phyloP scores from a whole-genome alignment of 225 moss, liverwort and hornwort genomes.

The Climacium dendroides region DNA sequence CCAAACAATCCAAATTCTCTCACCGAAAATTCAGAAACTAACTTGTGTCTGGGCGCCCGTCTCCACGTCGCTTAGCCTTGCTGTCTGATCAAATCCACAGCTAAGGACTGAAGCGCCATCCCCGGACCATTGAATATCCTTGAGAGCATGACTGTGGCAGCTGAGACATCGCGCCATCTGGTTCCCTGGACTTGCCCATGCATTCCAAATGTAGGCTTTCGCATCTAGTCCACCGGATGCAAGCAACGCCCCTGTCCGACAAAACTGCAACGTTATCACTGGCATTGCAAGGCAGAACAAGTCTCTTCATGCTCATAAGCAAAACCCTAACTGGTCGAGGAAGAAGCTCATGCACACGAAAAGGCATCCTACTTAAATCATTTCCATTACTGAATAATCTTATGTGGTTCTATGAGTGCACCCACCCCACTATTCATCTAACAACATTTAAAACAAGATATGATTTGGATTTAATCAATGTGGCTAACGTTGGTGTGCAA shows the following conservation, averaged over 20 bases:
- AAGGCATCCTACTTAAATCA: neutral
- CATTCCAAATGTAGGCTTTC: slow-evolving; percentile 72
- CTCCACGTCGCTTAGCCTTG: slow-evolving; percentile 74
- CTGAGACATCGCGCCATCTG: slow-evolving; percentile 53
- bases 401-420: neutral
- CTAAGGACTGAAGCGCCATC: slow-evolving; percentile 61
- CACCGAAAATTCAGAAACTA: slow-evolving; percentile 35
- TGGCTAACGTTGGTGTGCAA: neutral
- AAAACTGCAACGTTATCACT: slow-evolving; percentile 1
- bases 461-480: neutral
- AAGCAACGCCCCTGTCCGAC: slow-evolving; percentile 58
- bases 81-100: slow-evolving; percentile 77
- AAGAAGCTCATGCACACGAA: neutral
- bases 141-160: slow-evolving; percentile 67
- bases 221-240: slow-evolving; percentile 83
- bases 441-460: neutral
- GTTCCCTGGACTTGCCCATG: slow-evolving; percentile 54
- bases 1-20: slow-evolving; percentile 1
- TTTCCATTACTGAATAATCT: neutral
- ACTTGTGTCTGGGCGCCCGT: slow-evolving; percentile 60
- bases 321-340: neutral
- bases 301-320: neutral
- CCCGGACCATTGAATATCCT: slow-evolving; percentile 79
- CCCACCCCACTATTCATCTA: neutral
- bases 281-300: neutral